phyloP scores from a whole-genome alignment of 1,139 yeast genomes.

The Candida sp. region DNA sequence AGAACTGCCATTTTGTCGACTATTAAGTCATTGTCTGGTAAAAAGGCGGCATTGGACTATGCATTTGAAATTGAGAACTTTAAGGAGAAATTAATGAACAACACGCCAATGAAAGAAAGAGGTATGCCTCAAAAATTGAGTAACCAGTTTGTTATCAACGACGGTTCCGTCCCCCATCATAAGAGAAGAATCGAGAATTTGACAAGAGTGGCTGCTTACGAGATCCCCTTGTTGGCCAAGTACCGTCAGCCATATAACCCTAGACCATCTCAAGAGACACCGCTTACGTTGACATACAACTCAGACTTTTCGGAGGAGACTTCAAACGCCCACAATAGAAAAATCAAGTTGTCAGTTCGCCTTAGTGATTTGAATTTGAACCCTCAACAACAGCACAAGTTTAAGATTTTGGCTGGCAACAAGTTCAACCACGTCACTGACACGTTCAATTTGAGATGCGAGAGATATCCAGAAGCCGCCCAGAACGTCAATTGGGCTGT shows the following conservation, averaged over 20 bases:
- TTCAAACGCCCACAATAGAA: slow-evolving; percentile 66
- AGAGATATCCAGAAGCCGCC: slow-evolving; percentile 73
- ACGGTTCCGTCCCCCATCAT: slow-evolving; percentile 43
- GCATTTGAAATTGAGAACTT: slow-evolving; percentile 50
- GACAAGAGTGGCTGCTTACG: slow-evolving; percentile 87
- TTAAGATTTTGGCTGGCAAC: slow-evolving; percentile 78
- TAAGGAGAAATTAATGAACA: slow-evolving; percentile 49
- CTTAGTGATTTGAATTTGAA: slow-evolving; percentile 58
- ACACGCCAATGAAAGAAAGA: slow-evolving; percentile 41
- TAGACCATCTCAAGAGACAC: slow-evolving; percentile 44
- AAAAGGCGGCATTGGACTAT: slow-evolving; percentile 44
- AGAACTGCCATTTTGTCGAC: slow-evolving; percentile 53
- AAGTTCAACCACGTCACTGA: slow-evolving; percentile 71
- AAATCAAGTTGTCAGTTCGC: slow-evolving; percentile 64
- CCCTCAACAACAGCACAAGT: slow-evolving; percentile 66
- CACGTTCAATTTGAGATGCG: slow-evolving; percentile 63
- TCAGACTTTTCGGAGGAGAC: slow-evolving; percentile 72
- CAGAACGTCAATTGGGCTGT: slow-evolving; percentile 84
- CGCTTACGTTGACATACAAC: slow-evolving; percentile 71
- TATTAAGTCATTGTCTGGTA: slow-evolving; percentile 32
- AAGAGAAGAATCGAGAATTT: slow-evolving; percentile 48
- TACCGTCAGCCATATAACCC: slow-evolving; percentile 70
- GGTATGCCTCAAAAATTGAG: slow-evolving; percentile 47
- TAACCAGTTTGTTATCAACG: slow-evolving; percentile 40
- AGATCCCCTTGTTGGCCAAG: slow-evolving; percentile 82